Base-by-base conservation (phyloP, 345 rosid genomes). In the Syzygium aromaticum region DNA sequence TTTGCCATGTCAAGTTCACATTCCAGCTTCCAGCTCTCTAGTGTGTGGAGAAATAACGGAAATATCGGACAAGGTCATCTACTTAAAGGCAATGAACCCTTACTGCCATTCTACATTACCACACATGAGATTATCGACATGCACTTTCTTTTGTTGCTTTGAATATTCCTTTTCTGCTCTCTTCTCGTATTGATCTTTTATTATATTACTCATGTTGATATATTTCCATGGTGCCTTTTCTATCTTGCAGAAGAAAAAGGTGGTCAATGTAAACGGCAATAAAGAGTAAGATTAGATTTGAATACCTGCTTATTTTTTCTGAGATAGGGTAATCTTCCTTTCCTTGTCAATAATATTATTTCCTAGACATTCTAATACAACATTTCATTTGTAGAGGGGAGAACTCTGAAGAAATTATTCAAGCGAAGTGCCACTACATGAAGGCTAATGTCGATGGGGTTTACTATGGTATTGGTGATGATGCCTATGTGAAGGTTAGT, bases 401-500 rank as follows among this genome's bases (percentile, higher is more conserved):
- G 82, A 92, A 90, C 51, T 40, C 57, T 11, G 93, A 91, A 16
- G 91, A 89, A 52, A n/a, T 89, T 2, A 86, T 92, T 54, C 92
- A 40, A 46, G 96, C 96, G 6, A 88, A 88, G 25, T n/a, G 89
- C 84, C 98, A 97, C 63, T 95, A 86, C 30, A 84, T 38, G 1
- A 77, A 77, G 57, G 98, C 95, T 0, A 53, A 88, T 38, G 94
- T 95, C 27, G 98, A 95, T 87, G 92, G 94, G 46, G 14, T 84
- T 15, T 30, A 59, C 0, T 95, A 89, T 83, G 77, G 91, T 61
- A 94, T 97, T 52, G 77, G 91, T 30, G 96, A 95, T 52, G 93
- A 94, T 90, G 98, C 97, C 10, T 87, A 92, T 86, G 98, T 97
- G 23, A 59, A 94, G 77, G 98, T 92, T 54, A 91, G 90, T 83